Evolutionary conservation across 2,329 filamentous ascomycete genomes (phyloP), one percentile per base, ranked within the genome.

Genomic region (Sporothrix variecibatus): DNA sequence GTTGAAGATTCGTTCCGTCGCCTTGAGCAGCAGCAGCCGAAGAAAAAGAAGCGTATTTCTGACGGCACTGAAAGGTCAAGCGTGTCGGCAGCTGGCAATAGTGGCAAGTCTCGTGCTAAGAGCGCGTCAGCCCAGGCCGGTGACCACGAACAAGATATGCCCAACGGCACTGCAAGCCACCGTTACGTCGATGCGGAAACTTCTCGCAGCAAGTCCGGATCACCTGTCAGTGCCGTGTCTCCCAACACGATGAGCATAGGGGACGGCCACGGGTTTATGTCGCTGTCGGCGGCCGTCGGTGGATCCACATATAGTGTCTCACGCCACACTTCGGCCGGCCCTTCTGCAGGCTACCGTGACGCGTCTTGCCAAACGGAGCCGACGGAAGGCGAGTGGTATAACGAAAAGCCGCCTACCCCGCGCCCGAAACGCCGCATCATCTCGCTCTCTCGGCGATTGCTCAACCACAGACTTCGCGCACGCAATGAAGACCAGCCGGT

Each of bases 31-130:
- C 87, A 89, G 43, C 79, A 87, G 1, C 84, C 85, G 0, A 85
- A 86, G 40, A 92, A 91, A 80, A 90, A 91, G 83, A 91, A 91
- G 79, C 86, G 89, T 8, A 81, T 83, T 1, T 91, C 89, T 0
- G 89, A 91, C 76, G 88, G 88, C 5, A 84, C 67, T 0, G 76
- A 77, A 5, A 72, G 75, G 9, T 65, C 70, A 0, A 77, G 75
- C 11, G 20, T n/a, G 12, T 68, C 70, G 1, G 28, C 43, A 7
- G 26, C 20, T 17, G 79, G 80, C 11, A 15, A 15, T 3, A 51
- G 72, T 49, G 77, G 43, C 46, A 82, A 76, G 34, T 51, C 78
- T 0, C 83, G 81, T 64, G 72, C 77, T 0, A 80, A 79, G 62
- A 46, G 23, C 79, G 77, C 56, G 64, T 76, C 20, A 73, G 40